Conservation (phyloP, 2,329 filamentous ascomycete genomes). For the Orbilia blumenaviensis region DNA sequence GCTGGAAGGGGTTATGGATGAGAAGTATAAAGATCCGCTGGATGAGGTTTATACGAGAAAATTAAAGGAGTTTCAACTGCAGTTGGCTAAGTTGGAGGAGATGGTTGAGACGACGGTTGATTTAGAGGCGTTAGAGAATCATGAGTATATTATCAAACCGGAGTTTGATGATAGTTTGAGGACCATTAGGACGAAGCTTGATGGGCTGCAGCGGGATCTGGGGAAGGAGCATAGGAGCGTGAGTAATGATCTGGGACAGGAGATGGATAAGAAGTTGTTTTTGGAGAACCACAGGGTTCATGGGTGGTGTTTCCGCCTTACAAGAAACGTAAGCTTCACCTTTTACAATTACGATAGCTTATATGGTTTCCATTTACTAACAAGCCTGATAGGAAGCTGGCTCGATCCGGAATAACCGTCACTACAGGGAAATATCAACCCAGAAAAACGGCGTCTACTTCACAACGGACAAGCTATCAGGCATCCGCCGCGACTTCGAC, state of each 20-base stretch:
- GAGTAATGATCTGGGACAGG: slow-evolving; percentile 83
- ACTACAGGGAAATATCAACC: slow-evolving; percentile 93
- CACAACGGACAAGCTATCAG: slow-evolving; percentile 82
- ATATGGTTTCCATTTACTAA: slow-evolving; percentile 18
- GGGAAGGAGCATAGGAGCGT: slow-evolving; percentile 79
- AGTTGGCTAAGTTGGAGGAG: slow-evolving; percentile 85
- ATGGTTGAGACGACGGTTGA: slow-evolving; percentile 99
- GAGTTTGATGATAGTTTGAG: slow-evolving; percentile 92
- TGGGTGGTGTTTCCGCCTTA: slow-evolving; percentile 95
- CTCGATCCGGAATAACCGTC: slow-evolving; percentile 88
- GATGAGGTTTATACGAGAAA: slow-evolving; percentile 88
- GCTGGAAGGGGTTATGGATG: slow-evolving; percentile 93
- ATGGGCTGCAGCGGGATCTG: slow-evolving; percentile 84
- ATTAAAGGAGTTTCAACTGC: slow-evolving; percentile 75
- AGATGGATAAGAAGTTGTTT: slow-evolving; percentile 98
- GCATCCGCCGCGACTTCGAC: slow-evolving; percentile 87
- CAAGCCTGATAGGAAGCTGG: slow-evolving; percentile 71
- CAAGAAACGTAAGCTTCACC: slow-evolving; percentile 68
- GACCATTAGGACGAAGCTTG: slow-evolving; percentile 89
- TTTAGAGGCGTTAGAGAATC: slow-evolving; percentile 90
- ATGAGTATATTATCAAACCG: slow-evolving; percentile 98
- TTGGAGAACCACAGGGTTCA: slow-evolving; percentile 95
- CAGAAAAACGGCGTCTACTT: slow-evolving; percentile 99
- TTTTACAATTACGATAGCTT: not conserved
- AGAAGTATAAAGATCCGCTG: slow-evolving; percentile 85